phyloP scores from a whole-genome alignment of 768 basidiomycete species.

The Macrolepiota dolichaula region DNA sequence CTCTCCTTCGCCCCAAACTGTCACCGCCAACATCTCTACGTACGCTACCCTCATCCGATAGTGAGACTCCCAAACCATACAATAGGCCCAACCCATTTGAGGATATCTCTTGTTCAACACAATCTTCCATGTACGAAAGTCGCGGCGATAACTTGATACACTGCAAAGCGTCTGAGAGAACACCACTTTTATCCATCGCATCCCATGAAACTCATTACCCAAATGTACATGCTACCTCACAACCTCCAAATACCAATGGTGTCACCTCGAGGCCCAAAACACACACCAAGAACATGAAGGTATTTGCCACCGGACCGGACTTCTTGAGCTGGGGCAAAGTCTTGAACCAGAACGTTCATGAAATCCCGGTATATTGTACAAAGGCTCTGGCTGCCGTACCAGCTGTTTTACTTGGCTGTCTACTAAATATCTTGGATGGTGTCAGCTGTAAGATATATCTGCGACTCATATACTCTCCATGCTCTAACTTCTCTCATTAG shows the following conservation, averaged over 20 bases:
- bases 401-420: conserved; percentile 76
- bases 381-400: conserved; percentile 56
- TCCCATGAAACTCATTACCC: not conserved
- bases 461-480: not conserved
- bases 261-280: not conserved
- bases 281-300: not conserved
- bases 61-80: not conserved
- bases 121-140: conserved; percentile 3
- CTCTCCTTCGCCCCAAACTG: conserved; percentile 25
- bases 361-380: conserved; percentile 18
- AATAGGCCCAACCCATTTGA: not conserved
- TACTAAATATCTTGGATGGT: conserved; percentile 91
- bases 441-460: conserved; percentile 69
- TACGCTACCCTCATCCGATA: conserved; percentile 4
- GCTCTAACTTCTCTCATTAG: conserved; percentile 26
- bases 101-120: not conserved
- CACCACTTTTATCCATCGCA: not conserved
- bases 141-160: not conserved
- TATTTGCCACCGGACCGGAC: not conserved
- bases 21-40: not conserved
- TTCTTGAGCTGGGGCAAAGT: conserved; percentile 4
- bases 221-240: not conserved
- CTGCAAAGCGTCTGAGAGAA: not conserved
- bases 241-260: not conserved
- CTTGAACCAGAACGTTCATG: conserved; percentile 5